These are phyloP conservation scores for Waitea zeae DNA, from an alignment of 1,284 basidiomycete genomes.

Conservation along the genomic window DNA sequence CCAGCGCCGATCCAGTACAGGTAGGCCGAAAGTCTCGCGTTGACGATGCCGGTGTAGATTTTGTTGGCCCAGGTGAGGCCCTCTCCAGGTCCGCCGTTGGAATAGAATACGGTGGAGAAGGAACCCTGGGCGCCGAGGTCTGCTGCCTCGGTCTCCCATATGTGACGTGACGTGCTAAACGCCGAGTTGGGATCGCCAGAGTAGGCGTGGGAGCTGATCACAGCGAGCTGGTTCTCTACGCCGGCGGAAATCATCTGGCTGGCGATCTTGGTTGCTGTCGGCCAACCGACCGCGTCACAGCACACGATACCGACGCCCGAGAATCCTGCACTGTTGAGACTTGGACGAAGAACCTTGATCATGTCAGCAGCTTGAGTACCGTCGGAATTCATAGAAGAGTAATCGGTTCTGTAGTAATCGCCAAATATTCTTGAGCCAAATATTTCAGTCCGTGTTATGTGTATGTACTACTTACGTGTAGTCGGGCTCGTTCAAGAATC, in stretches of 20 bases:
- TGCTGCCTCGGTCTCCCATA: slow-evolving; percentile 11
- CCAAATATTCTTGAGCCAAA: too few species aligned
- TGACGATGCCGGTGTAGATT: slow-evolving; percentile 10
- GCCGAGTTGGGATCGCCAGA: slow-evolving; percentile 6
- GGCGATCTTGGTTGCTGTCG: slow-evolving; percentile 9
- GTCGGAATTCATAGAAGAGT: slow-evolving; percentile 11
- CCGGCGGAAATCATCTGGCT: slow-evolving; percentile 8
- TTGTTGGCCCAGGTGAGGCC: slow-evolving; percentile 10
- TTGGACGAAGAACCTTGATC: slow-evolving; percentile 10
- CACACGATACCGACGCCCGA: slow-evolving; percentile 9
- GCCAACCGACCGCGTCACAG: slow-evolving; percentile 11
- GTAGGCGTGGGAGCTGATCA: slow-evolving; percentile 11
- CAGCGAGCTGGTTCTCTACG: slow-evolving; percentile 7
- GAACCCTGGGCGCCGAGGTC: slow-evolving; percentile 9
- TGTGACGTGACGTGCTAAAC: slow-evolving; percentile 8
- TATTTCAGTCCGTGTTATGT: too few species aligned
- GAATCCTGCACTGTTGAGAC: slow-evolving; percentile 7
- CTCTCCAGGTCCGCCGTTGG: slow-evolving; percentile 9
- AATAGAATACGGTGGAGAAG: slow-evolving; percentile 9
- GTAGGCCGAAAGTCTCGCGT: slow-evolving; percentile 9
- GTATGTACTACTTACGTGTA: slow-evolving; percentile 8
- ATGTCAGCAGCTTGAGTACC: slow-evolving; percentile 11
- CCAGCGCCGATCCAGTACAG: slow-evolving; percentile 11
- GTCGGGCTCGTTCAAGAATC: slow-evolving; percentile 12
- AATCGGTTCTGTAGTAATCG: slow-evolving; percentile 8